These are phyloP conservation scores for Cymodocea nodosa DNA, from an alignment of 116 monocot species.

Conservation along the genomic window DNA sequence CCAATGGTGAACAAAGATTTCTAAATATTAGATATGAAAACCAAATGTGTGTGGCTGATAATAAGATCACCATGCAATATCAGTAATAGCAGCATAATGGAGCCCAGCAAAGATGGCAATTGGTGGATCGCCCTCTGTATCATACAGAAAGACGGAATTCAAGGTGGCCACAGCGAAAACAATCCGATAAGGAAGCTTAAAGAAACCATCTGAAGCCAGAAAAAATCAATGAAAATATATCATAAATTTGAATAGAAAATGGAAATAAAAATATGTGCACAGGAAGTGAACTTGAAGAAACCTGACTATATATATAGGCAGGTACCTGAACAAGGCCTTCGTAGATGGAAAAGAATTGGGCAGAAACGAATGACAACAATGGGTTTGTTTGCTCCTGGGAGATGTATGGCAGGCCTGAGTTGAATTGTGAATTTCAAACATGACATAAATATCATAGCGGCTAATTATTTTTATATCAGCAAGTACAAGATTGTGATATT, in stretches of 20 bases:
- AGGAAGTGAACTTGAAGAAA: too few species aligned
- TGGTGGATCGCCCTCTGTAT: constrained; percentile 73
- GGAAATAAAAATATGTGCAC: neutral
- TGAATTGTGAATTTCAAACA: neutral
- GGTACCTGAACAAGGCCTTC: constrained; percentile 55
- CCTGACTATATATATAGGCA: neutral
- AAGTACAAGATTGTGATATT: neutral
- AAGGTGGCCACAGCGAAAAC: constrained; percentile 90
- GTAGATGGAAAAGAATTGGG: constrained; percentile 54
- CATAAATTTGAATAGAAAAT: neutral
- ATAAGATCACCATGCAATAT: constrained; percentile 75
- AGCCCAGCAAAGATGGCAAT: constrained; percentile 82
- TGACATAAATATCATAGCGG: neutral
- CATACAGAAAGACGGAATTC: constrained; percentile 84
- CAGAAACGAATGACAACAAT: constrained; percentile 85
- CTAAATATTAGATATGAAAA: neutral
- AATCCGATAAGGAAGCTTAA: constrained; percentile 84
- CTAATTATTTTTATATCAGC: neutral
- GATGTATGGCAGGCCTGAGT: constrained; percentile 61
- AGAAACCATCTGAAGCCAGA: constrained; percentile 35
- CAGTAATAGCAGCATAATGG: constrained; percentile 94
- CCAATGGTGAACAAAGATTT: neutral
- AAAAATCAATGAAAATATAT: neutral
- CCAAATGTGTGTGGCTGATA: neutral
- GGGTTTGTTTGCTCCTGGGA: constrained; percentile 82